These are phyloP conservation scores for Cryomyces minteri DNA, from an alignment of 495 filamentous ascomycete species.

Conservation along the genomic window DNA sequence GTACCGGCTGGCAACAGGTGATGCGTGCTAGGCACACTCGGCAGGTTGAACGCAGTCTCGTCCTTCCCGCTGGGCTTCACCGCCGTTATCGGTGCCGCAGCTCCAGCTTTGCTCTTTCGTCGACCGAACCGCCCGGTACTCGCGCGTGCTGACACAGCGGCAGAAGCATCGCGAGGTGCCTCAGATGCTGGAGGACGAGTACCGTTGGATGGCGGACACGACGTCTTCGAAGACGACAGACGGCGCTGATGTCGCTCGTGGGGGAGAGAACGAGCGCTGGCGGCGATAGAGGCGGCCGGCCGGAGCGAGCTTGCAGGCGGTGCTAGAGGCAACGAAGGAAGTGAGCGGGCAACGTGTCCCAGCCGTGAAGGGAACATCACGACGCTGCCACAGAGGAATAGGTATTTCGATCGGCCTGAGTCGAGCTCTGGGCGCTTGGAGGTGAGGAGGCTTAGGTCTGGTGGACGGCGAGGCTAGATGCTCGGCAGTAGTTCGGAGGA, in stretches of 20 bases:
- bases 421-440: no score
- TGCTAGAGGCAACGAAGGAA: background rate
- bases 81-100: conserved; percentile 4
- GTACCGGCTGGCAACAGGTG: conserved; percentile 57
- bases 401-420: background rate
- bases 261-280: background rate
- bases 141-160: conserved; percentile 4
- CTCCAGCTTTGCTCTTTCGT: conserved; percentile 21
- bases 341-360: background rate
- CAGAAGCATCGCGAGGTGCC: conserved; percentile 1
- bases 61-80: conserved; percentile 7
- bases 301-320: background rate
- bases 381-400: background rate
- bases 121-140: background rate
- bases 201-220: conserved; percentile 10
- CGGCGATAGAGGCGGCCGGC: background rate
- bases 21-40: conserved; percentile 71
- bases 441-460: no score
- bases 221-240: conserved; percentile 15
- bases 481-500: no score
- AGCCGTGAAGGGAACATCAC: background rate
- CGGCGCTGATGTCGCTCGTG: conserved; percentile 9
- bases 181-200: conserved; percentile 6
- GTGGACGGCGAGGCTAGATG: no score
- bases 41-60: conserved; percentile 38